Evolutionary conservation across 2,329 filamentous ascomycete genomes (phyloP).

Genomic region (Fusarium buxicola): DNA sequence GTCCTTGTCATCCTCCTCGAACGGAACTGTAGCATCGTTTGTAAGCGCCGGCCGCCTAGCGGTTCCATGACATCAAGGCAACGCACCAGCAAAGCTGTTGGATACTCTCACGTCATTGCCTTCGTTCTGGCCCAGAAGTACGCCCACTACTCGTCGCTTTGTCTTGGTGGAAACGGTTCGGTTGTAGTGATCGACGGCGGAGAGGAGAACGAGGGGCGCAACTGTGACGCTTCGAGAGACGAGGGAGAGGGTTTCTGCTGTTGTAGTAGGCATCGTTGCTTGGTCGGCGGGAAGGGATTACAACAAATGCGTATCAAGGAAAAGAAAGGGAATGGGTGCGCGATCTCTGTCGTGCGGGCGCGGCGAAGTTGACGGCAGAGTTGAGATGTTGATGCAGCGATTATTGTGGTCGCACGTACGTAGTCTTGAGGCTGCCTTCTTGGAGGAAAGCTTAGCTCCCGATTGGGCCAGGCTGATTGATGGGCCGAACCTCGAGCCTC

Average conservation of each 20-base stretch:
- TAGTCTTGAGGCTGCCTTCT: slow-evolving; percentile 50
- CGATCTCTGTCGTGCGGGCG: slow-evolving; percentile 34
- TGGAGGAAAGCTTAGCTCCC: slow-evolving; percentile 46
- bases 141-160: slow-evolving; percentile 88
- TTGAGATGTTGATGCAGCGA: slow-evolving; percentile 37
- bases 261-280: slow-evolving; percentile 89
- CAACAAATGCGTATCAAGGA: slow-evolving; percentile 30
- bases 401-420: slow-evolving; percentile 46
- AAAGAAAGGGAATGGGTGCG: slow-evolving; percentile 17
- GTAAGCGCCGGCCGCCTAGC: slow-evolving; percentile 26
- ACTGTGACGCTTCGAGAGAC: slow-evolving; percentile 96
- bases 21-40: slow-evolving; percentile 75
- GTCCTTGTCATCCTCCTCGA: slow-evolving; percentile 99
- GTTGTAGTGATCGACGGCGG: slow-evolving; percentile 98
- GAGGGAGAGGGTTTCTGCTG: slow-evolving; percentile 94
- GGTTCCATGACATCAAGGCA: slow-evolving; percentile 15
- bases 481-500: slow-evolving; percentile 32
- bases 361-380: slow-evolving; percentile 28
- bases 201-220: slow-evolving; percentile 96
- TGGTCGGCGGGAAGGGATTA: slow-evolving; percentile 21
- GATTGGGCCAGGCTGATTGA: slow-evolving; percentile 41
- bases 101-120: slow-evolving; percentile 96
- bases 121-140: slow-evolving; percentile 94
- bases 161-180: slow-evolving; percentile 90
- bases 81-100: slow-evolving; percentile 95